phyloP scores from a whole-genome alignment of 139 green algal genomes.

The Astrephomene gubernaculifera region DNA sequence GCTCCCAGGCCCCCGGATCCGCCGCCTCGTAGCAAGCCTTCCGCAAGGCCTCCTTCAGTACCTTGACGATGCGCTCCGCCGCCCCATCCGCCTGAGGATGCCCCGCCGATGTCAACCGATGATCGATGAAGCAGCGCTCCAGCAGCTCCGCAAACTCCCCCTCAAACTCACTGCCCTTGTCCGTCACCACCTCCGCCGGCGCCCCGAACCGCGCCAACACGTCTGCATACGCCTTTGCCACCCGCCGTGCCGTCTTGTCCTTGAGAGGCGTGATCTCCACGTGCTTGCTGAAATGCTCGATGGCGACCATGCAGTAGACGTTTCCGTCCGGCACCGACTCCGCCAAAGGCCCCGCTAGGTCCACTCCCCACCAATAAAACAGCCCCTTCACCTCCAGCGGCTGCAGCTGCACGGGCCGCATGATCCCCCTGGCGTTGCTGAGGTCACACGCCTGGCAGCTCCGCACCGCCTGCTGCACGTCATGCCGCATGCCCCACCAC shows the following conservation, averaged over 20 bases:
- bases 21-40: slow-evolving; percentile 24
- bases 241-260: neutral
- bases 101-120: slow-evolving; percentile 35
- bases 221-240: neutral
- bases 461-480: neutral
- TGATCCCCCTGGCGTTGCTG: neutral
- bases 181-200: slow-evolving; percentile 43
- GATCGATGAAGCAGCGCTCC: slow-evolving; percentile 37
- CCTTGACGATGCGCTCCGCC: slow-evolving; percentile 44
- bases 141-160: slow-evolving; percentile 51
- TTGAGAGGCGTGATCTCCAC: slow-evolving; percentile 17
- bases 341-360: slow-evolving; percentile 34
- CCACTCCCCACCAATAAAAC: slow-evolving; percentile 30
- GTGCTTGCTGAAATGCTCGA: too few species aligned
- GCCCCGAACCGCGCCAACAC: slow-evolving; percentile 31
- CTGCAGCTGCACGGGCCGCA: neutral
- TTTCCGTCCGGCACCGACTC: neutral
- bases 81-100: slow-evolving; percentile 53
- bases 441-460: neutral
- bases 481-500: neutral
- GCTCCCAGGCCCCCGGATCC: slow-evolving; percentile 8
- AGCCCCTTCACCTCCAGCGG: too few species aligned
- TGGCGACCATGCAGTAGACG: too few species aligned
- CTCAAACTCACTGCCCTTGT: slow-evolving; percentile 46
- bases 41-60: slow-evolving; percentile 39